Evolutionary conservation across 495 filamentous ascomycete species (phyloP).

Genomic region (Lophiotrema nucula): DNA sequence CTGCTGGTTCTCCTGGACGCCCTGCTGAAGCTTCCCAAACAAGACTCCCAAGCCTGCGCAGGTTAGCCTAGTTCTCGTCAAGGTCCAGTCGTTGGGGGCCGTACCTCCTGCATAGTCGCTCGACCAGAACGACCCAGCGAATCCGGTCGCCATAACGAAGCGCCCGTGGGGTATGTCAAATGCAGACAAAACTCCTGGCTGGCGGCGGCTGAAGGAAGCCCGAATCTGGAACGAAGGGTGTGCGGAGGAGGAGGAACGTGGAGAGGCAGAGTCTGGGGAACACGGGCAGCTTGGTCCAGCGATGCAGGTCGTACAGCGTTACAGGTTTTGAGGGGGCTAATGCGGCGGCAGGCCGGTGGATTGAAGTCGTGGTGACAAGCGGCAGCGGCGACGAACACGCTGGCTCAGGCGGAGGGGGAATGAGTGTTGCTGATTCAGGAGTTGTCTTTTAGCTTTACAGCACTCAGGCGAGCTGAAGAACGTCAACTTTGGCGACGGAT

Average conservation of each 20-base stretch:
- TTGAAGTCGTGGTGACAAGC: neutral
- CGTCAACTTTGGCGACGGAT: neutral
- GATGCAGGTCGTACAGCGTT: constrained; percentile 1
- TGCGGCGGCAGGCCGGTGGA: neutral
- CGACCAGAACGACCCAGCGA: constrained; percentile 37
- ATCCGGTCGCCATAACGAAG: constrained; percentile 30
- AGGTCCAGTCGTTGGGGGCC: neutral
- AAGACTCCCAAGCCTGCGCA: constrained; percentile 79
- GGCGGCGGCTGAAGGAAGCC: neutral
- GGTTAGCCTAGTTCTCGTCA: constrained; percentile 14
- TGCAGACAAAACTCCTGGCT: constrained; percentile 10
- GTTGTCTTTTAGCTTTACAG: constrained; percentile 12
- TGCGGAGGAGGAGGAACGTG: constrained; percentile 9
- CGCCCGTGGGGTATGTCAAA: constrained; percentile 13
- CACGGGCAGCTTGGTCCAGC: constrained; percentile 9
- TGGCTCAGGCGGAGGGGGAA: neutral
- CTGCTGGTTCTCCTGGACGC: constrained; percentile 91
- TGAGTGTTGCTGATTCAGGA: constrained; percentile 14
- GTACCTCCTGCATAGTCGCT: constrained; percentile 38
- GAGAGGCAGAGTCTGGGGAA: constrained; percentile 18
- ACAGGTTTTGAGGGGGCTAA: neutral
- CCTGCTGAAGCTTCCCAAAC: constrained; percentile 96
- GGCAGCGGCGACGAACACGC: neutral
- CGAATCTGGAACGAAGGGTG: neutral
- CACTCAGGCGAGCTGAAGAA: constrained; percentile 11